Evolutionary conservation across 345 rosid genomes (phyloP).

Genomic region (Mallotus nudiflorus): DNA sequence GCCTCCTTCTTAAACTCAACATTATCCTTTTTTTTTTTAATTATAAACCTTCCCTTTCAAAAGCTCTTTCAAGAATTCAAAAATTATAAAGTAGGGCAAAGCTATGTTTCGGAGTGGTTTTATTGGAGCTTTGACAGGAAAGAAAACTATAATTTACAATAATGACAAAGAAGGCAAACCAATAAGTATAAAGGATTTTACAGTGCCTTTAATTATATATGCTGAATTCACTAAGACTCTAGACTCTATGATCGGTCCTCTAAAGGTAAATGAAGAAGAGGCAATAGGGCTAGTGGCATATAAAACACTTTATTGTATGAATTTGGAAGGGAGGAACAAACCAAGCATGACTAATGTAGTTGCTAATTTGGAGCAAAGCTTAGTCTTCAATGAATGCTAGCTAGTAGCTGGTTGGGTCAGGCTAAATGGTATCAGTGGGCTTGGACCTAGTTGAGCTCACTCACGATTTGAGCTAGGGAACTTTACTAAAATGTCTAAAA

Average conservation of each 20-base stretch:
- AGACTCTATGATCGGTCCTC: slow-evolving; percentile 57
- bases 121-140: slow-evolving; percentile 75
- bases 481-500: too few species aligned
- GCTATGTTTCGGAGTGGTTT: too few species aligned
- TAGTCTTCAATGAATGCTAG: neutral
- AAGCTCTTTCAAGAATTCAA: too few species aligned
- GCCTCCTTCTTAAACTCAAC: too few species aligned
- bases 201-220: too few species aligned
- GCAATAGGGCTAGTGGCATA: slow-evolving; percentile 82
- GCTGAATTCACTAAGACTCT: slow-evolving; percentile 50
- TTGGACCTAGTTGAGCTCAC: too few species aligned
- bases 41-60: too few species aligned
- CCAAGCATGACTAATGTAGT: slow-evolving; percentile 68
- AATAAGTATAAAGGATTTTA: slow-evolving; percentile 69
- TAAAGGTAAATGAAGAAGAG: slow-evolving; percentile 53
- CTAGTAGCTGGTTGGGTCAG: too few species aligned
- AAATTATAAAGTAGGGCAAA: too few species aligned
- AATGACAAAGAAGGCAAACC: slow-evolving; percentile 33
- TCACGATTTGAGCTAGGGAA: too few species aligned
- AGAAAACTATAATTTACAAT: slow-evolving; percentile 69
- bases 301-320: slow-evolving; percentile 74
- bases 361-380: slow-evolving; percentile 54
- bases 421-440: too few species aligned
- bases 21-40: too few species aligned
- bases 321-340: slow-evolving; percentile 65